Evolutionary conservation across 2,329 filamentous ascomycete genomes (phyloP).

Genomic region (Pseudogymnoascus sp.): DNA sequence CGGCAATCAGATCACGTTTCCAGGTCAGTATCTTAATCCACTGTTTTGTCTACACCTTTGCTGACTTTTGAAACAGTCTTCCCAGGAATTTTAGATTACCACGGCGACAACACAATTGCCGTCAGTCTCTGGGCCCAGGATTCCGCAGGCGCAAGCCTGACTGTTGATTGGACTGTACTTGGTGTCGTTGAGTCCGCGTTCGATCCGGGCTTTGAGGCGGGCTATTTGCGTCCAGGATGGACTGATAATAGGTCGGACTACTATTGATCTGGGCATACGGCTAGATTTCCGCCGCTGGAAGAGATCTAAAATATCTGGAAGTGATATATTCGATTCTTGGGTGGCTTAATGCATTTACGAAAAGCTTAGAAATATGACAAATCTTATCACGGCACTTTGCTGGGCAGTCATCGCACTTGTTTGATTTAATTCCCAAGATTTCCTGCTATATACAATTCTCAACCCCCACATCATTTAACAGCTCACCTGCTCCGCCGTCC

Average conservation of each 20-base stretch:
- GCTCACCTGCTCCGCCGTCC: neutral
- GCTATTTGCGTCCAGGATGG: slow-evolving; percentile 47
- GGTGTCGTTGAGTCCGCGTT: slow-evolving; percentile 48
- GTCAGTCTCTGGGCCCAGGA: slow-evolving; percentile 50
- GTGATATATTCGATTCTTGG: neutral
- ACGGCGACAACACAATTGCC: slow-evolving; percentile 50
- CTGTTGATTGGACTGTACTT: slow-evolving; percentile 44
- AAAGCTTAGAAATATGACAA: neutral
- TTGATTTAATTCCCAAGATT: neutral
- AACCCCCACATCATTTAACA: neutral
- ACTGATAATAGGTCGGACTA: slow-evolving; percentile 19
- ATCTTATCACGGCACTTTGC: neutral
- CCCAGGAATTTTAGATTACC: slow-evolving; percentile 50
- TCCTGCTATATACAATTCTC: neutral
- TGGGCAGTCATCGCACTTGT: neutral
- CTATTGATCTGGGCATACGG: neutral
- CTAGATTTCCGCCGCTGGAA: neutral
- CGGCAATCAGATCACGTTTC: slow-evolving; percentile 53
- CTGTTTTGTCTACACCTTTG: neutral
- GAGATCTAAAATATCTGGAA: neutral
- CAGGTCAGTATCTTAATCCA: slow-evolving; percentile 24
- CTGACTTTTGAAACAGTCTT: slow-evolving; percentile 36
- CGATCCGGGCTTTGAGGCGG: slow-evolving; percentile 41
- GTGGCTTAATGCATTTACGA: neutral
- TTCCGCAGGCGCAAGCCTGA: slow-evolving; percentile 15